Conservation (phyloP, 148 eudicot genomes). For the Polygonum aviculare region DNA sequence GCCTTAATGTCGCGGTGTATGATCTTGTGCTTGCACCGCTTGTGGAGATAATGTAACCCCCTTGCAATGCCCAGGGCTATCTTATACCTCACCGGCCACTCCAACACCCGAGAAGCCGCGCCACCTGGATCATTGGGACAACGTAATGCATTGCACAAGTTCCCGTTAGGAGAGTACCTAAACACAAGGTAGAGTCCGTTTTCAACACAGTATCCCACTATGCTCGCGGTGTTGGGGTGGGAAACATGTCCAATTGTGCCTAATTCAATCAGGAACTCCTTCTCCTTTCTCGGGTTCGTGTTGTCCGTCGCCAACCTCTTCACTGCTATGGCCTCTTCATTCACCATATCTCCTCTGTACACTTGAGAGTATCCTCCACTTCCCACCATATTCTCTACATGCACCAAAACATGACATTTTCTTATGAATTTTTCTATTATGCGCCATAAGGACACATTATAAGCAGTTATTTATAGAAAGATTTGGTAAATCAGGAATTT, state of each 20-base stretch:
- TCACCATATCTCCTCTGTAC: constrained; percentile 52
- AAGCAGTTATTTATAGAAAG: too few relatives aligned
- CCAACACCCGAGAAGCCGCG: constrained; percentile 24
- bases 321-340: constrained; percentile 57
- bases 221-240: constrained; percentile 70
- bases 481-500: too few relatives aligned
- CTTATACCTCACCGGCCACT: constrained; percentile 57
- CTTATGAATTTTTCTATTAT: too few relatives aligned
- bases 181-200: constrained; percentile 74
- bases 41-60: constrained; percentile 54
- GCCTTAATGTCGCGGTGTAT: constrained; percentile 72
- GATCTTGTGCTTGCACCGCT: constrained; percentile 52
- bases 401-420: neutral
- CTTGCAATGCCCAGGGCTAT: constrained; percentile 40
- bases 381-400: constrained; percentile 75
- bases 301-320: constrained; percentile 62
- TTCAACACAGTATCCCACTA: constrained; percentile 70
- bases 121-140: constrained; percentile 5
- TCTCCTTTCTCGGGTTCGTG: constrained; percentile 52
- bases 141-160: constrained; percentile 56
- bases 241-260: constrained; percentile 74
- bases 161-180: constrained; percentile 67
- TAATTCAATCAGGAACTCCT: constrained; percentile 69
- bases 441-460: too few relatives aligned
- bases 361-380: constrained; percentile 93